Evolutionary conservation across 148 eudicot species (phyloP).

Genomic region (Hydrangea macrophylla): DNA sequence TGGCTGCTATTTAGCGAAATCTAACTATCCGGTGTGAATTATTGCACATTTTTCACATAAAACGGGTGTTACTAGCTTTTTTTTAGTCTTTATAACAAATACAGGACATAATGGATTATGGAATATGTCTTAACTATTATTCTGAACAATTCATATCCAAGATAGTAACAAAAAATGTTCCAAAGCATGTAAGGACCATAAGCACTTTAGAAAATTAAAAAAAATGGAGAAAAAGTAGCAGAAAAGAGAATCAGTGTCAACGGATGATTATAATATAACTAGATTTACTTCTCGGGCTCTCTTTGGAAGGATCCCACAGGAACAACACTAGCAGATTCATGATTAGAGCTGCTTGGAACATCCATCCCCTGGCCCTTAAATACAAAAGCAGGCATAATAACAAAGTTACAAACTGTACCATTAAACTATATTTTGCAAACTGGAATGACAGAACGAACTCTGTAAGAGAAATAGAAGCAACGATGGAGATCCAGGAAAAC

Average conservation of each 20-base stretch:
- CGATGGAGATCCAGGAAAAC: neutral
- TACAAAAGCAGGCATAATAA: constrained; percentile 1
- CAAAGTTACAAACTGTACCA: neutral
- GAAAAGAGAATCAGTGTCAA: neutral
- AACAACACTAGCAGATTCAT: constrained; percentile 51
- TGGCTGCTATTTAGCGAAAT: neutral
- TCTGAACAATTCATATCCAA: neutral
- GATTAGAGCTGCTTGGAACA: constrained; percentile 33
- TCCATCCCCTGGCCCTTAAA: constrained; percentile 57
- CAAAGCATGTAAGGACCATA: neutral
- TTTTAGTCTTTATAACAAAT: neutral
- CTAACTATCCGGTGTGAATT: neutral
- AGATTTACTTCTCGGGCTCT: constrained; percentile 52
- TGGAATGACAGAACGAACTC: constrained; percentile 3
- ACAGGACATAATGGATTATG: neutral
- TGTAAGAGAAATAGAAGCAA: neutral
- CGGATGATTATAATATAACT: constrained; percentile 28
- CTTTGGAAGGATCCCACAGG: constrained; percentile 52
- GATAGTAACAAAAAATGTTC: neutral
- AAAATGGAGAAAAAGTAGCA: neutral
- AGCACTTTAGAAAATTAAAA: neutral
- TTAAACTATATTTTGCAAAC: neutral
- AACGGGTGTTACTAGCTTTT: neutral
- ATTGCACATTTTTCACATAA: neutral
- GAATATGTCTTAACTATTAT: neutral